These are phyloP conservation scores for Allomyces javanicus DNA, from an alignment of 192 early-diverging fungal genomes.

Conservation along the genomic window DNA sequence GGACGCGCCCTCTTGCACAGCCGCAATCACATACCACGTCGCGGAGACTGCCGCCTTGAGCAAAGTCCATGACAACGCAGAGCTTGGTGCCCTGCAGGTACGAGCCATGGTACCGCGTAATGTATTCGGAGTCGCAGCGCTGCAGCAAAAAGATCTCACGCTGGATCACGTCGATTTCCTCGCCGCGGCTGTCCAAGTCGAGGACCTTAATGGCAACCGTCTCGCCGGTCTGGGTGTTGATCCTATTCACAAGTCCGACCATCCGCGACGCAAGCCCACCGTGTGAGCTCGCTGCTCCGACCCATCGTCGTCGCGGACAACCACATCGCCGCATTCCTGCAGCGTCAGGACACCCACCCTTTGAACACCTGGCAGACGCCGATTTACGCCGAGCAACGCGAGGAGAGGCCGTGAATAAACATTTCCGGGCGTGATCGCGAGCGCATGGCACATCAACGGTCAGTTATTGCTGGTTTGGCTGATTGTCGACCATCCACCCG, in stretches of 20 bases:
- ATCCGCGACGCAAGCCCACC: too few relatives aligned
- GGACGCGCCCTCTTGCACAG: too few relatives aligned
- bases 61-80: slow-evolving; percentile 98
- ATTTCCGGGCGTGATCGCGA: too few relatives aligned
- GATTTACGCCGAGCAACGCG: too few relatives aligned
- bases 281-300: too few relatives aligned
- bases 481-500: neutral
- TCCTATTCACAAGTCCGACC: slow-evolving; percentile 11
- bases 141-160: slow-evolving; percentile 81
- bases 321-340: too few relatives aligned
- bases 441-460: too few relatives aligned
- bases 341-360: too few relatives aligned
- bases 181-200: slow-evolving; percentile 88
- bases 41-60: slow-evolving; percentile 78
- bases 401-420: too few relatives aligned
- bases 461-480: neutral
- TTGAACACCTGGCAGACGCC: too few relatives aligned
- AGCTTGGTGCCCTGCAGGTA: slow-evolving; percentile 76
- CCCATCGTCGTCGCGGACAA: too few relatives aligned
- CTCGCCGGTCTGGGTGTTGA: slow-evolving; percentile 52
- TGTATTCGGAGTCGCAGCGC: slow-evolving; percentile 63
- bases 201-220: slow-evolving; percentile 93
- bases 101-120: slow-evolving; percentile 84
- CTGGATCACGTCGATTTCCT: slow-evolving; percentile 87
- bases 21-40: slow-evolving; percentile 28